Conservation (phyloP, 2,329 filamentous ascomycete species). For the Amylocarpus encephaloides region DNA sequence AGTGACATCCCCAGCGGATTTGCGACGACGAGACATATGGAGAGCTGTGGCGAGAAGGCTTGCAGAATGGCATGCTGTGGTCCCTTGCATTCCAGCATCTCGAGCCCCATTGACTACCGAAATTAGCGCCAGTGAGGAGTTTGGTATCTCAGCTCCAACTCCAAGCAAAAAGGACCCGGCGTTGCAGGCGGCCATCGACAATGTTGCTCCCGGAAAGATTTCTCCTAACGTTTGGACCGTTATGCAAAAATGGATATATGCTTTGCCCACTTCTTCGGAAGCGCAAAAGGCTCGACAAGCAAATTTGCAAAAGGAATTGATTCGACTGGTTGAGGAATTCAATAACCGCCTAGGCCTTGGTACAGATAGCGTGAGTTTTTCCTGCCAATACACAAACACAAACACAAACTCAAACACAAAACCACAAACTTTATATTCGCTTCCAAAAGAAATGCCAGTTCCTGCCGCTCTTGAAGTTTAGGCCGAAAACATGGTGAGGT, state of each 20-base stretch:
- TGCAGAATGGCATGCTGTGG: conserved; percentile 84
- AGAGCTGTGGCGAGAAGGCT: conserved; percentile 76
- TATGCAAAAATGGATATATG: conserved; percentile 91
- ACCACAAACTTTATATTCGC: too few species aligned
- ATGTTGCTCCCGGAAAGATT: conserved; percentile 58
- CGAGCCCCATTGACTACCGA: conserved; percentile 26
- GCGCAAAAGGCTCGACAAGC: conserved; percentile 61
- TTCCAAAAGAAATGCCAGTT: neutral
- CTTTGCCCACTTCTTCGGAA: conserved; percentile 67
- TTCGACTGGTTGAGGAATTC: conserved; percentile 61
- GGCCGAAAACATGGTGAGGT: neutral
- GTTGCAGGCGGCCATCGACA: conserved; percentile 40
- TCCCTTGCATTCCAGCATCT: conserved; percentile 48
- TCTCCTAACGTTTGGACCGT: conserved; percentile 91
- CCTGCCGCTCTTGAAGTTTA: neutral
- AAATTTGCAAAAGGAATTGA: conserved; percentile 67
- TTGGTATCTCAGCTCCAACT: conserved; percentile 24
- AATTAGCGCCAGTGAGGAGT: conserved; percentile 33
- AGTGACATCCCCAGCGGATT: conserved; percentile 72
- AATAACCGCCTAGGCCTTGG: conserved; percentile 74
- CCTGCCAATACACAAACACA: conserved; percentile 3
- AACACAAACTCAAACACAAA: neutral
- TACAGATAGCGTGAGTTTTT: conserved; percentile 58
- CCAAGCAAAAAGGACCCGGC: conserved; percentile 32
- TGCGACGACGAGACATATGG: conserved; percentile 70